Percentiles rank a stretch among this genome's conserved stretches.
Evolutionary conservation across 441 rosid genomes (phyloP).

Genomic region (Mallotus japonicus): DNA sequence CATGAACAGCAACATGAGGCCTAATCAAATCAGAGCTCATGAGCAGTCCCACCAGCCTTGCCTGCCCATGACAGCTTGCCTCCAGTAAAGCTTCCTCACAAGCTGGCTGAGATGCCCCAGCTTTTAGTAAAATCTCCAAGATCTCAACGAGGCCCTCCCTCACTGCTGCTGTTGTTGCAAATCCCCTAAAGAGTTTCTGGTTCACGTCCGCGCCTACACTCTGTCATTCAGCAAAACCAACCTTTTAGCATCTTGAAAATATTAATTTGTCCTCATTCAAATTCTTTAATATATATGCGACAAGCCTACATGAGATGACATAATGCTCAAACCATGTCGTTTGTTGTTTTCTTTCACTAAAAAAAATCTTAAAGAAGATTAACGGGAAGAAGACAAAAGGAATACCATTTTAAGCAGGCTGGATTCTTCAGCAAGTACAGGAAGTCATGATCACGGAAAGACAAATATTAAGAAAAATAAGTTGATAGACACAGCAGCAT

Average conservation of each 20-base stretch:
- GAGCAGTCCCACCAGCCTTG: slow-evolving; percentile 61
- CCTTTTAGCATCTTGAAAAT: slow-evolving; percentile 22
- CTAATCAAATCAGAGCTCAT: slow-evolving; percentile 85
- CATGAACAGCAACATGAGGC: slow-evolving; percentile 89
- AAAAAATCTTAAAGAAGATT: slow-evolving; percentile 10
- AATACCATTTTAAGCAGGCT: slow-evolving; percentile 17
- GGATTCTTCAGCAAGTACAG: slow-evolving; percentile 29
- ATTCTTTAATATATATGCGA: background rate
- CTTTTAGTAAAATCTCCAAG: slow-evolving; percentile 80
- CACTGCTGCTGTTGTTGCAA: slow-evolving; percentile 84
- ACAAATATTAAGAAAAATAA: slow-evolving; percentile 32
- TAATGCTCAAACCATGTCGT: background rate
- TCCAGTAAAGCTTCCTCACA: slow-evolving; percentile 93
- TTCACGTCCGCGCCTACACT: slow-evolving; percentile 88
- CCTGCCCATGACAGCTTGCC: slow-evolving; percentile 77
- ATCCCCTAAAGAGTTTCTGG: slow-evolving; percentile 91
- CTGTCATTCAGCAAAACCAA: slow-evolving; percentile 44
- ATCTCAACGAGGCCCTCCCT: slow-evolving; percentile 85
- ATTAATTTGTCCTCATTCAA: background rate
- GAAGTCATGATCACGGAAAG: slow-evolving; percentile 25
- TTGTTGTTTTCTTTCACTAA: slow-evolving; percentile 9
- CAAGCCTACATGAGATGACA: slow-evolving; percentile 4
- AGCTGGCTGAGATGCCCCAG: slow-evolving; percentile 88
- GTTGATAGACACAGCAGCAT: slow-evolving; percentile 39
- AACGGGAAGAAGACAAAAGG: slow-evolving; percentile 22